Evolutionary conservation across 805 yeast species (phyloP).

Genomic region (Candida maesae): DNA sequence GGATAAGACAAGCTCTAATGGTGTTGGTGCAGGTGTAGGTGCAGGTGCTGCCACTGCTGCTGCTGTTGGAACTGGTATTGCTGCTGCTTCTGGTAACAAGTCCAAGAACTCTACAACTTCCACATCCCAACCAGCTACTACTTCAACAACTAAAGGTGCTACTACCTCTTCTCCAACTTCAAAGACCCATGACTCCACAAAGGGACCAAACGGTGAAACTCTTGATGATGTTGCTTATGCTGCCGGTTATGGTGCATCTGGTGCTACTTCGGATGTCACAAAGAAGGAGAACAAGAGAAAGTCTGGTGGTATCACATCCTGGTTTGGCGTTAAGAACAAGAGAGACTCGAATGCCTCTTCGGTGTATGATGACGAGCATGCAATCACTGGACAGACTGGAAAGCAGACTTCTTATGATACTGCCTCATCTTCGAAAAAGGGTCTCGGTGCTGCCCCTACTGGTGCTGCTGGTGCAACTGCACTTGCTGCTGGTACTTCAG

Average conservation of each 20-base stretch:
- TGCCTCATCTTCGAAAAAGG: background rate
- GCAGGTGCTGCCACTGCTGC: background rate
- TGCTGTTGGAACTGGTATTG: slow-evolving; percentile 1
- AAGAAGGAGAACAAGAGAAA: background rate
- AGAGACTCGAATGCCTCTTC: background rate
- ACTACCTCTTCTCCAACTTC: background rate
- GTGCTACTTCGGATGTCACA: slow-evolving; percentile 7
- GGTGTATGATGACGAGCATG: background rate
- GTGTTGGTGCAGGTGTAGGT: background rate
- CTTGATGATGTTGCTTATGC: slow-evolving; percentile 9
- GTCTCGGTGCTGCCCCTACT: slow-evolving; percentile 1
- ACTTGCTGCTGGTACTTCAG: slow-evolving; percentile 6
- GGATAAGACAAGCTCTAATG: background rate
- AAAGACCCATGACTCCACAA: background rate
- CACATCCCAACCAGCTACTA: too few relatives aligned
- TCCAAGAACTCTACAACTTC: too few relatives aligned
- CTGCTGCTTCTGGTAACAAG: background rate
- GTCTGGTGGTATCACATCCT: background rate
- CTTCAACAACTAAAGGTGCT: too few relatives aligned
- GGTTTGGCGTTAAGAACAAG: slow-evolving; percentile 10
- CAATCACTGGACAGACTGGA: background rate
- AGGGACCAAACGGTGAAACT: slow-evolving; percentile 2
- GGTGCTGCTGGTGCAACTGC: slow-evolving; percentile 15
- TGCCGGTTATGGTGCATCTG: slow-evolving; percentile 14
- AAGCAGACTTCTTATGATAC: slow-evolving; percentile 1